Evolutionary conservation across 2,329 filamentous ascomycete species (phyloP).

Genomic region (Leptographium procerum): DNA sequence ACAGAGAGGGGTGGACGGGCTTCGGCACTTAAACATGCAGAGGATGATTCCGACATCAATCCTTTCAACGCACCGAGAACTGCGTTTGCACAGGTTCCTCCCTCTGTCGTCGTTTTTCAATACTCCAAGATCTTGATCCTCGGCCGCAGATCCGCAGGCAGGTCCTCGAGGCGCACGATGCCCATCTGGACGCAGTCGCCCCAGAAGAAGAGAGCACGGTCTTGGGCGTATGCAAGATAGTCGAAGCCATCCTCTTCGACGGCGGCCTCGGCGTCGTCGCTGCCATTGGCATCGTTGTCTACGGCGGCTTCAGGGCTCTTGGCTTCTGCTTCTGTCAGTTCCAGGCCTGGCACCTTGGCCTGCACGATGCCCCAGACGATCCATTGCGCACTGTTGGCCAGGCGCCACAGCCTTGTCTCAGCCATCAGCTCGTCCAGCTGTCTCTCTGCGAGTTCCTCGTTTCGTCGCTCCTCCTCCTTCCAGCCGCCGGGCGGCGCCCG

Average conservation of each 20-base stretch:
- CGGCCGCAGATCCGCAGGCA: constrained; percentile 55
- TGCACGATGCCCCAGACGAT: constrained; percentile 95
- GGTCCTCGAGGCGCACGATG: constrained; percentile 60
- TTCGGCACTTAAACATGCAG: no score
- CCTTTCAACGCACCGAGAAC: no score
- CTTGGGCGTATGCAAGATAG: constrained; percentile 83
- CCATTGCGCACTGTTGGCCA: constrained; percentile 84
- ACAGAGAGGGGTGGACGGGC: no score
- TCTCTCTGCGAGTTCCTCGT: constrained; percentile 53
- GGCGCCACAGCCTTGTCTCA: constrained; percentile 75
- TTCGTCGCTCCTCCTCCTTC: constrained; percentile 48
- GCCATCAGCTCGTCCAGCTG: constrained; percentile 61
- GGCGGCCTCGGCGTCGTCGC: constrained; percentile 27
- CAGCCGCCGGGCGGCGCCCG: constrained; percentile 43
- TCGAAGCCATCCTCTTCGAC: constrained; percentile 70
- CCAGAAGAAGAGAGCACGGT: constrained; percentile 88
- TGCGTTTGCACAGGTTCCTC: no score
- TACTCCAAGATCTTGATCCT: constrained; percentile 59
- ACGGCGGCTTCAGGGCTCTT: background rate
- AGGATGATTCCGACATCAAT: no score
- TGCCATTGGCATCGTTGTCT: background rate
- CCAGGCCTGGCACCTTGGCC: constrained; percentile 64
- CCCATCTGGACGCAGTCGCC: constrained; percentile 75
- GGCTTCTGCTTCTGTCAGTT: constrained; percentile 21
- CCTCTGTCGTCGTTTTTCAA: no score